These are phyloP conservation scores for Neonectria faginata DNA, from an alignment of 2,329 filamentous ascomycete species.

Conservation along the genomic window DNA sequence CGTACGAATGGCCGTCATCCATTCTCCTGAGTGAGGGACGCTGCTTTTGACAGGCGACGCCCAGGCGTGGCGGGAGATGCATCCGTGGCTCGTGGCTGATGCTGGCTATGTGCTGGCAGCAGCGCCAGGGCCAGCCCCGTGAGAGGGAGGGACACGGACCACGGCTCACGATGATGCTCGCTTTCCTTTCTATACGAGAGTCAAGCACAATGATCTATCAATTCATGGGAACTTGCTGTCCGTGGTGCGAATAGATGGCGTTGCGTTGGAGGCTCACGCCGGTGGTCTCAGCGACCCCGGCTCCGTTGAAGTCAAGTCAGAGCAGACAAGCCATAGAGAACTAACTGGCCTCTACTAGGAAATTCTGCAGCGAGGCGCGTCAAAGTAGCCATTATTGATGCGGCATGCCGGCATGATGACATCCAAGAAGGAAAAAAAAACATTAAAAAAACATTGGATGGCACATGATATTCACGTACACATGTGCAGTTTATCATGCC, in stretches of 20 bases:
- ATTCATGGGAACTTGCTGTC: background rate
- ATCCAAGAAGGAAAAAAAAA: background rate
- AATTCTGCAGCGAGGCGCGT: too few species aligned
- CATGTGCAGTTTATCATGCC: slow-evolving; percentile 21
- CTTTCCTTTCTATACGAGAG: background rate
- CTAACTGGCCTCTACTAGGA: too few species aligned
- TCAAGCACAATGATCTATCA: background rate
- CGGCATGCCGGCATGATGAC: background rate
- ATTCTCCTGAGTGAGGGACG: background rate
- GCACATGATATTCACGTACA: background rate
- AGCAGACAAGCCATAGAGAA: background rate
- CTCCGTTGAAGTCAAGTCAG: background rate
- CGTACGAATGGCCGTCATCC: background rate
- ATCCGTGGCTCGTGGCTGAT: slow-evolving; percentile 20
- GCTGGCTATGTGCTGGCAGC: slow-evolving; percentile 31
- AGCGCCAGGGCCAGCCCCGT: background rate
- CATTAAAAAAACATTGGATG: background rate
- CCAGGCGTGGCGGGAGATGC: slow-evolving; percentile 16
- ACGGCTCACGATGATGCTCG: slow-evolving; percentile 3
- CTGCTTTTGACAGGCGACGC: slow-evolving; percentile 10
- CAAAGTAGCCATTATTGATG: background rate
- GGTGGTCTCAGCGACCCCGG: background rate
- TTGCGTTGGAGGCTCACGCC: background rate
- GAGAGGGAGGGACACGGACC: slow-evolving; percentile 38
- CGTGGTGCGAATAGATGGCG: background rate